phyloP scores from a whole-genome alignment of 441 rosid genomes.

The Bocquillonia castaneifolia region DNA sequence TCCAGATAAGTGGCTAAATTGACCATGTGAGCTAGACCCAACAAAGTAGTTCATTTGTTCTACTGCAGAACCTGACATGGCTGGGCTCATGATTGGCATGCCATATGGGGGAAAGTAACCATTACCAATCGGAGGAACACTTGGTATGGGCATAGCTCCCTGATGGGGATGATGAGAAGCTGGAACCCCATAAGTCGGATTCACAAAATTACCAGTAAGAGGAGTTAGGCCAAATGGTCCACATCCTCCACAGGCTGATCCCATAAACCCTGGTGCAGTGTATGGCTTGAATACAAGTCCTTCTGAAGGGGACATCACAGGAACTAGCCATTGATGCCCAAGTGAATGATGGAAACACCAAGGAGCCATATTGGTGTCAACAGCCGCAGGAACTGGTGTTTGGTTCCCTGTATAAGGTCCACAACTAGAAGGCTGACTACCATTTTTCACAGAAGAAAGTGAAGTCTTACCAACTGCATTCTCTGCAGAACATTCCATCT shows the following conservation, averaged over 20 bases:
- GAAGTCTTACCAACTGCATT: slow-evolving; percentile 48
- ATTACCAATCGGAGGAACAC: slow-evolving; percentile 43
- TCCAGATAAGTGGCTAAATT: slow-evolving; percentile 30
- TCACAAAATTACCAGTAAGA: slow-evolving; percentile 32
- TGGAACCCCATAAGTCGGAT: slow-evolving; percentile 36
- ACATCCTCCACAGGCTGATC: slow-evolving; percentile 47
- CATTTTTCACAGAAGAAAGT: slow-evolving; percentile 32
- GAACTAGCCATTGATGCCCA: slow-evolving; percentile 78
- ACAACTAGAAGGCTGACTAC: slow-evolving; percentile 41
- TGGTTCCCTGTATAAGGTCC: slow-evolving; percentile 36
- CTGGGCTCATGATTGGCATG: slow-evolving; percentile 45
- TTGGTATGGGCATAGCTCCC: slow-evolving; percentile 34
- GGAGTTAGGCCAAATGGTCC: slow-evolving; percentile 49
- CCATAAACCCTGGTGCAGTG: slow-evolving; percentile 45
- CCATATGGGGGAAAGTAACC: slow-evolving; percentile 65
- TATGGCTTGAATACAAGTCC: slow-evolving; percentile 86
- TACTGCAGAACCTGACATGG: slow-evolving; percentile 36
- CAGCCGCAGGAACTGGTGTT: slow-evolving; percentile 26
- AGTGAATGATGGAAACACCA: slow-evolving; percentile 51
- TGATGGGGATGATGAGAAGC: slow-evolving; percentile 35
- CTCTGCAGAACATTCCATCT: slow-evolving; percentile 64
- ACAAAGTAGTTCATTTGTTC: slow-evolving; percentile 46
- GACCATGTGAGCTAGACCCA: slow-evolving; percentile 27
- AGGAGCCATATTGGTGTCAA: slow-evolving; percentile 29
- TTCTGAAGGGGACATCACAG: slow-evolving; percentile 83